Evolutionary conservation across 2,329 filamentous ascomycete species (phyloP), one percentile per base, ranked within the genome.

Genomic region (Diaporthe citriasiana): DNA sequence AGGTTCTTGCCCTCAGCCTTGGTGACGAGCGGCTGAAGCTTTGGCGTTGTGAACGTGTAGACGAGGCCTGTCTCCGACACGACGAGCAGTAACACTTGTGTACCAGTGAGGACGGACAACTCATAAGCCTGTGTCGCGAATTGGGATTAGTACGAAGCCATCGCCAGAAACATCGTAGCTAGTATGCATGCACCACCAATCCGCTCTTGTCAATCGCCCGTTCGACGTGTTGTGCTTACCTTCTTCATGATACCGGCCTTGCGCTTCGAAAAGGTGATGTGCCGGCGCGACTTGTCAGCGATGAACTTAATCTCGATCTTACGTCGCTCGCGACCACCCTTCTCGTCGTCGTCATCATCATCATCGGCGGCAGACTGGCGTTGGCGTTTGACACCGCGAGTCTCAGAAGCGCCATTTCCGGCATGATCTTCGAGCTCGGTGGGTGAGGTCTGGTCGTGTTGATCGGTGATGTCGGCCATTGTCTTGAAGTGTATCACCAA

Each of bases 261-360:
- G 84, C 97, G 95, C 92, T 99, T 99, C 79, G 96, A 98, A 85
- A 99, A 98, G 81, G 97, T 98, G 84, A 98, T 99, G 88, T 99
- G 97, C 77, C 97, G 94, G 87, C 97, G 95, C 87, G 96, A 98
- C 89, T 99, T 99, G 87, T 99, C 97, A 86, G 95, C 96, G 85
- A 99, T 99, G 88, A 99, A 99, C 90, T 99, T 99, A 88, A 99
- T 99, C 87, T 99, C 97, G 81, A 99, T 99, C 93, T 99, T 99
- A 87, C 97, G 93, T 83, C 97, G 93, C 90, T 98, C 97, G 85
- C 97, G 95, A 82, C 95, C 95, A 77, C 95, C 95, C 91, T 98
- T 98, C 85, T 98, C 96, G 80, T 98, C 95, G 79, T 98, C 95
- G 78, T 98, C 97, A 78, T 98, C 96, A 78, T 98, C 97, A 82